Evolutionary conservation across 176 grass and related monocot genomes (phyloP).

Genomic region (Lolium multiflorum): DNA sequence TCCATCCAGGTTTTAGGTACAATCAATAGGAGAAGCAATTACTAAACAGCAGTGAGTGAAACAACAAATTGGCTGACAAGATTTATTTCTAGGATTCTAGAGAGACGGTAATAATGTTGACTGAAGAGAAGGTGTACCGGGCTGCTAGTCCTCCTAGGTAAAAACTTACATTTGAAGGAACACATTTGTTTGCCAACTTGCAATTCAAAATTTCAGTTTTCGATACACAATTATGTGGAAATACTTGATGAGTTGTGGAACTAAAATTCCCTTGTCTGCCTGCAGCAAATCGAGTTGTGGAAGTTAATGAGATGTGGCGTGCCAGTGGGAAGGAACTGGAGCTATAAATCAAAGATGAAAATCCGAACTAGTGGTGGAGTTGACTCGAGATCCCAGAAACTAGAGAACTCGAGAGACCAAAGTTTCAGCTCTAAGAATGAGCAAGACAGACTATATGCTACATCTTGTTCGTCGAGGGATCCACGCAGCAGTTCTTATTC

Average conservation of each 20-base stretch:
- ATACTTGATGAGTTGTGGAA: neutral
- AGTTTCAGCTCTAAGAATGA: conserved; percentile 26
- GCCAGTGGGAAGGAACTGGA: conserved; percentile 67
- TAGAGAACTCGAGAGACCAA: conserved; percentile 27
- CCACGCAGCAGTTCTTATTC: conserved; percentile 20
- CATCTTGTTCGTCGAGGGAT: conserved; percentile 32
- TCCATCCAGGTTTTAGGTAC: neutral
- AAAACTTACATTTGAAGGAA: neutral
- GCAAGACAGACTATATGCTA: conserved; percentile 10
- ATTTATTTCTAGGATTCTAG: neutral
- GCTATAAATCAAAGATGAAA: conserved; percentile 45
- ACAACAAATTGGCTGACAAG: neutral
- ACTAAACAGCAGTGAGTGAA: neutral
- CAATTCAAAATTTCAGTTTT: neutral
- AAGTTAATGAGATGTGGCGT: conserved; percentile 70
- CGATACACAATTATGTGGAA: neutral
- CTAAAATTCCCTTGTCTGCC: neutral
- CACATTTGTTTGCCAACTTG: neutral
- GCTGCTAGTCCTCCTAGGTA: neutral
- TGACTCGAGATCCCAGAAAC: conserved; percentile 12
- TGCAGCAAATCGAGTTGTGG: conserved; percentile 68
- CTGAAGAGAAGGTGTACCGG: conserved; percentile 1
- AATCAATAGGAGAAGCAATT: neutral
- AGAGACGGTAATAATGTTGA: neutral
- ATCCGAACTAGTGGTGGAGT: neutral